Evolutionary conservation across 2,329 filamentous ascomycete species (phyloP).

Genomic region (Exophiala bonariae): DNA sequence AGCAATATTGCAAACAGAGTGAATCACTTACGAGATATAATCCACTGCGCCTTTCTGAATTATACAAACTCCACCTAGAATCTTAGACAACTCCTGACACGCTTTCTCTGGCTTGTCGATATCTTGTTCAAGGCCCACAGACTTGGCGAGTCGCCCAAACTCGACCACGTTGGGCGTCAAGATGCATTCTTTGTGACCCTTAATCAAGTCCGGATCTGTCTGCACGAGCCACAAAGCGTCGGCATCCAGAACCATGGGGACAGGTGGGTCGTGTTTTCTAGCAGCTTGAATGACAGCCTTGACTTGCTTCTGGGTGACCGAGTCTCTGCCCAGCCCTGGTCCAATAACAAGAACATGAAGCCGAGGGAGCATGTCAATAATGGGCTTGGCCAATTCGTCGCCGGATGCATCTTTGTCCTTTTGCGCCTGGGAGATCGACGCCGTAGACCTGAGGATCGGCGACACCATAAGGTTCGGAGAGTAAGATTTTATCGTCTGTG

Average conservation of each 20-base stretch:
- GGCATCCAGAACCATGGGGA: constrained; percentile 88
- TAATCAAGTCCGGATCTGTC: constrained; percentile 71
- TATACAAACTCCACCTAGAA: constrained; percentile 83
- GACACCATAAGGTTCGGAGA: constrained; percentile 99
- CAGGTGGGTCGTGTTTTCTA: constrained; percentile 56
- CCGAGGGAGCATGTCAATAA: constrained; percentile 78
- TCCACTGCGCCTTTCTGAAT: constrained; percentile 86
- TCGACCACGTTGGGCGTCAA: constrained; percentile 95
- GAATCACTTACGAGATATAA: constrained; percentile 60
- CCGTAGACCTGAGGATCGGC: constrained; percentile 83
- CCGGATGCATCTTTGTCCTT: constrained; percentile 57
- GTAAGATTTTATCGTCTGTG: constrained; percentile 90
- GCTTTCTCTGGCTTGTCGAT: constrained; percentile 46
- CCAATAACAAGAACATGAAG: constrained; percentile 92
- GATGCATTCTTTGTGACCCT: constrained; percentile 79
- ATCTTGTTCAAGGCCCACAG: constrained; percentile 62
- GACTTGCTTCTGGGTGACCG: constrained; percentile 85
- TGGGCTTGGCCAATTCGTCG: constrained; percentile 61
- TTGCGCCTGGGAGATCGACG: constrained; percentile 50
- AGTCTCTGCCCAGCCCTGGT: constrained; percentile 85
- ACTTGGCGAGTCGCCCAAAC: constrained; percentile 78
- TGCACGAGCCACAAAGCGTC: constrained; percentile 82
- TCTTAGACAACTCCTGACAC: constrained; percentile 68
- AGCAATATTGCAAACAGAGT: too few species aligned
- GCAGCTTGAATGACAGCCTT: constrained; percentile 77